Percentiles rank a stretch among this genome's conserved stretches.
These are phyloP conservation scores for Candolleomyces eurysporus DNA, from an alignment of 768 basidiomycete species.

Conservation along the genomic window DNA sequence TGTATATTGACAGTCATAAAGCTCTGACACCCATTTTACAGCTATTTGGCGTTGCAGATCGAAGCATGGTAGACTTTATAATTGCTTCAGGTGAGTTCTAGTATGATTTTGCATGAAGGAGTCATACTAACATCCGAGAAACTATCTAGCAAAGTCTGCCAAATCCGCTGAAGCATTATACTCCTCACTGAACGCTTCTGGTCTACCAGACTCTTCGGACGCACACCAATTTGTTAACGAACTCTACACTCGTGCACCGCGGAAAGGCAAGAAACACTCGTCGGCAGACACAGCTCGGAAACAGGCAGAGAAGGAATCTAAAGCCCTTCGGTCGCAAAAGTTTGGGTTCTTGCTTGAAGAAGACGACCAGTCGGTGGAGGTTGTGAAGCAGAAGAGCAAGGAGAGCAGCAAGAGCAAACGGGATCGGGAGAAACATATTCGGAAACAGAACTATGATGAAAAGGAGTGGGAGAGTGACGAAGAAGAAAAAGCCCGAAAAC, in stretches of 20 bases:
- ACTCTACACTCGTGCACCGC: constrained; percentile 74
- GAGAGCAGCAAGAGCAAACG: constrained; percentile 35
- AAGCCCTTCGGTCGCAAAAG: constrained; percentile 63
- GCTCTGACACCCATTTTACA: constrained; percentile 23
- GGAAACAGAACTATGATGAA: constrained; percentile 80
- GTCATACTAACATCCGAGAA: background rate
- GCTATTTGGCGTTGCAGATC: constrained; percentile 85
- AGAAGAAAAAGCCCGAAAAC: constrained; percentile 73
- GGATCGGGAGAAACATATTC: constrained; percentile 55
- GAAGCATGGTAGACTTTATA: constrained; percentile 83
- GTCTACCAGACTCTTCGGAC: constrained; percentile 78
- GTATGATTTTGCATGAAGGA: background rate
- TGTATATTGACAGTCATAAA: background rate
- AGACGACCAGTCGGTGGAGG: constrained; percentile 44
- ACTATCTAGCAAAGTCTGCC: constrained; percentile 66
- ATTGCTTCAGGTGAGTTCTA: constrained; percentile 71
- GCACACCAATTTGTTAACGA: constrained; percentile 79
- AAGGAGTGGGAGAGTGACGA: constrained; percentile 93
- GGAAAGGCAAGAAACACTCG: constrained; percentile 69
- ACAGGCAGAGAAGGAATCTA: constrained; percentile 75
- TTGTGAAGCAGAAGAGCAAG: constrained; percentile 42
- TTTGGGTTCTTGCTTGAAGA: constrained; percentile 88
- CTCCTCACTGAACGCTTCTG: constrained; percentile 66
- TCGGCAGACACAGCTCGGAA: constrained; percentile 45
- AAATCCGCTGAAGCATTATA: constrained; percentile 82